Base-by-base conservation (phyloP, 225 moss, liverwort and hornwort genomes). In the Thuidium tamariscinum region DNA sequence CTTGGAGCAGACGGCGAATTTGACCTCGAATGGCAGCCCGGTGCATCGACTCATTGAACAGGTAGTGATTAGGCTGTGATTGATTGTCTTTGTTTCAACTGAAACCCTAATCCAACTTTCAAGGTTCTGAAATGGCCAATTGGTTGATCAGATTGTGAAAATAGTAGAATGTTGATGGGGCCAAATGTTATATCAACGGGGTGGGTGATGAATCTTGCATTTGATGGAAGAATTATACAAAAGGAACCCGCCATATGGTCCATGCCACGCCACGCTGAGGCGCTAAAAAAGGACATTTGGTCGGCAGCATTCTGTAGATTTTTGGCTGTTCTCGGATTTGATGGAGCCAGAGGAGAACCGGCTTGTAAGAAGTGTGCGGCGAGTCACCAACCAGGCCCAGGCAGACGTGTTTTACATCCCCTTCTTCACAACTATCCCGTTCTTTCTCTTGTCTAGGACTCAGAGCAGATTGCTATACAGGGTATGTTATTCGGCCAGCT, bases 361-460 rank as follows among this genome's bases (percentile, higher is more conserved):
- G 23, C 87, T 85, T 62, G 48, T 92, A 65, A 87, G 74, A 65
- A 86, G 81, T 57, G 92, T 88, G 63, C 85, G 75, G 64, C 91
- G 91, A 82, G 92, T 94, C 59, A 86, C 78, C 66, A 81, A 82
- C 60, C 83, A 83, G 72, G 65, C 86, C 37, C 83, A 90, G 48
- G 94, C 92, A 34, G 94, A 94, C 59, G 91, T 94, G 79, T 94
- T 91, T 72, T 92, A 90, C 27, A 89, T 94, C 74, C 94, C 94
- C 29, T 88, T 94, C 84, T 92, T 92, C 88, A 91, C 92, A 18
- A 94, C 94, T 29, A 94, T 94, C 89, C 91, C 91, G 36, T 94
- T 92, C 89, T 94, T 94, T 82, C 92, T 94, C 67, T 81, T 94
- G 78, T 65, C 75, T 16, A 90, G 91, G 59, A 17, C 82, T 66